phyloP scores from a whole-genome alignment of 495 filamentous ascomycete genomes.

The Friedmanniomyces simplex region DNA sequence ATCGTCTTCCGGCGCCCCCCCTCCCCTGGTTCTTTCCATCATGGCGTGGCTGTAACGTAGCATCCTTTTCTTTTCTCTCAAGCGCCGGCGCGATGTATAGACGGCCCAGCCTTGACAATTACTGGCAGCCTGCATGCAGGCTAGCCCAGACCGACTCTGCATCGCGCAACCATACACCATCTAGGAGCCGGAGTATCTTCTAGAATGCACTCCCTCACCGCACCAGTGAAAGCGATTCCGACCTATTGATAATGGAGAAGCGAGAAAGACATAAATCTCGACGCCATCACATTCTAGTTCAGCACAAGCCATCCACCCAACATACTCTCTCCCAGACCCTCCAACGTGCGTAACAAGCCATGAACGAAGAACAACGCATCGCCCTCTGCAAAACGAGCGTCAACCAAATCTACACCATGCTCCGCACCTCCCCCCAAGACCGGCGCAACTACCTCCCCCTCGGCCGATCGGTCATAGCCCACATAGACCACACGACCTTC shows the following conservation, averaged over 20 bases:
- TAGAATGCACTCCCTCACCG: too few relatives aligned
- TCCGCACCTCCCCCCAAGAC: constrained; percentile 9
- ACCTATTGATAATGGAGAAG: too few relatives aligned
- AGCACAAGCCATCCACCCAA: not conserved
- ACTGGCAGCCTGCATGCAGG: too few relatives aligned
- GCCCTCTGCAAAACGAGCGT: constrained; percentile 12
- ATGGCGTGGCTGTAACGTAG: not conserved
- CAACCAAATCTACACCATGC: constrained; percentile 15
- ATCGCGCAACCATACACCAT: too few relatives aligned
- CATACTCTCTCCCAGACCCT: not conserved
- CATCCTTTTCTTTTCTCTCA: too few relatives aligned
- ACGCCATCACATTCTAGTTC: not conserved
- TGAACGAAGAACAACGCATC: constrained; percentile 18
- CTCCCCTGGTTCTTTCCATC: not conserved
- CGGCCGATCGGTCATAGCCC: constrained; percentile 14
- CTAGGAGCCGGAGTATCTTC: too few relatives aligned
- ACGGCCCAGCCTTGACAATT: too few relatives aligned
- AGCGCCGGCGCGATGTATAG: too few relatives aligned
- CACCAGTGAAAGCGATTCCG: too few relatives aligned
- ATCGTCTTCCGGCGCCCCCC: not conserved
- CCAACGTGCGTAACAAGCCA: not conserved
- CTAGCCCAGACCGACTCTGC: too few relatives aligned
- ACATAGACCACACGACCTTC: constrained; percentile 22
- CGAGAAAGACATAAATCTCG: too few relatives aligned
- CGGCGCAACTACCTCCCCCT: constrained; percentile 10